These are phyloP conservation scores for Amphicarpaea edgeworthii DNA, from an alignment of 306 rosid species.

Conservation along the genomic window DNA sequence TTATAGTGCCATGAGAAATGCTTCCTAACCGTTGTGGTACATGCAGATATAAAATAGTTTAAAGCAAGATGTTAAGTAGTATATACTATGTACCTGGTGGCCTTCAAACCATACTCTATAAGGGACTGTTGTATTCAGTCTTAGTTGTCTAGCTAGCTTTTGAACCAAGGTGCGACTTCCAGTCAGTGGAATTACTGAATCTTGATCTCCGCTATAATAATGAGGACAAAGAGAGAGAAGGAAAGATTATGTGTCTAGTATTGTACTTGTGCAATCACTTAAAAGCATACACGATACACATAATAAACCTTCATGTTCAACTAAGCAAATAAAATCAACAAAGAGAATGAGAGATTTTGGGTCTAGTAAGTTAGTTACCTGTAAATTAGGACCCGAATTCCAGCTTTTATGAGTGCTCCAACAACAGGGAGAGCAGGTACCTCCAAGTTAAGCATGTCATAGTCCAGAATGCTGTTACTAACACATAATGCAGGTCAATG, in stretches of 20 bases:
- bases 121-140: slow-evolving; percentile 75
- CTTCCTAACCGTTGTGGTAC: background rate
- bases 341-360: background rate
- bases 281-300: background rate
- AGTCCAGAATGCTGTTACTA: slow-evolving; percentile 67
- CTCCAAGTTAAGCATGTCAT: slow-evolving; percentile 77
- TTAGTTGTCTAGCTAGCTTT: slow-evolving; percentile 65
- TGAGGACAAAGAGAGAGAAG: too few species aligned
- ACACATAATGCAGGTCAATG: background rate
- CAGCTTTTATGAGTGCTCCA: slow-evolving; percentile 73
- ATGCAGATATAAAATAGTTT: background rate
- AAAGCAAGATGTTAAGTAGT: slow-evolving; percentile 14
- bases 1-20: background rate
- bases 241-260: too few species aligned
- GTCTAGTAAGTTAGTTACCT: slow-evolving; percentile 69
- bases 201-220: slow-evolving; percentile 82
- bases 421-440: slow-evolving; percentile 73
- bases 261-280: too few species aligned
- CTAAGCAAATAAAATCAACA: background rate
- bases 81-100: slow-evolving; percentile 67
- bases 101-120: slow-evolving; percentile 91
- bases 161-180: slow-evolving; percentile 85
- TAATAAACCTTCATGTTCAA: slow-evolving; percentile 4
- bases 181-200: slow-evolving; percentile 88
- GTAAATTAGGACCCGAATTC: slow-evolving; percentile 79